Conservation (phyloP, 768 basidiomycete genomes). For the Psilocybe subaeruginosa region DNA sequence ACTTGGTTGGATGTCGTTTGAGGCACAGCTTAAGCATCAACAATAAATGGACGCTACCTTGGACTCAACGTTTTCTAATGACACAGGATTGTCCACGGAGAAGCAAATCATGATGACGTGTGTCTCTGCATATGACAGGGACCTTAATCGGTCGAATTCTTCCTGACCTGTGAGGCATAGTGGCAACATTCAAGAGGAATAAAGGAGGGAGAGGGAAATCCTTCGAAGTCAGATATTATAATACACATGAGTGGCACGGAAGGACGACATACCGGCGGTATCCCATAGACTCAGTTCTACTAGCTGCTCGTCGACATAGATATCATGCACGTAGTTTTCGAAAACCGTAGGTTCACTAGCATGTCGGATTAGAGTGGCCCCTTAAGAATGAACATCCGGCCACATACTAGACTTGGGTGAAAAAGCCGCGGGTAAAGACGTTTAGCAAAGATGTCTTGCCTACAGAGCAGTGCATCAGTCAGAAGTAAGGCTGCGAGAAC, state of each 20-base stretch:
- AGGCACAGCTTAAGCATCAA: neutral
- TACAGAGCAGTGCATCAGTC: constrained; percentile 31
- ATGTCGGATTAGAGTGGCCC: neutral
- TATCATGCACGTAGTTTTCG: constrained; percentile 95
- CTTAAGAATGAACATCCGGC: neutral
- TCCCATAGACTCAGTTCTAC: constrained; percentile 97
- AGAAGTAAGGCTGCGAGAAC: neutral
- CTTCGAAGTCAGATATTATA: neutral
- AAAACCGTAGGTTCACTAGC: constrained; percentile 91
- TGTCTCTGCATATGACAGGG: constrained; percentile 95
- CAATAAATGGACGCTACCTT: constrained; percentile 54
- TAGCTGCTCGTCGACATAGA: constrained; percentile 82
- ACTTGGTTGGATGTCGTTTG: constrained; percentile 47
- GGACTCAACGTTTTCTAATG: constrained; percentile 92
- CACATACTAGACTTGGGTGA: constrained; percentile 90
- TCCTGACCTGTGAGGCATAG: constrained; percentile 71
- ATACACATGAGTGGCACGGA: neutral
- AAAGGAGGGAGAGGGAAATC: constrained; percentile 4
- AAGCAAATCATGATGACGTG: constrained; percentile 97
- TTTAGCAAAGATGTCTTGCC: constrained; percentile 87
- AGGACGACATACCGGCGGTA: constrained; percentile 76
- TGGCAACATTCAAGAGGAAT: constrained; percentile 10
- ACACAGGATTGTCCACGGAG: constrained; percentile 95
- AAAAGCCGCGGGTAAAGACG: constrained; percentile 90
- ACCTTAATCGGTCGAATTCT: constrained; percentile 92